Conservation (phyloP, 768 basidiomycete species). For the Boletus pseudo-olivaceus region DNA sequence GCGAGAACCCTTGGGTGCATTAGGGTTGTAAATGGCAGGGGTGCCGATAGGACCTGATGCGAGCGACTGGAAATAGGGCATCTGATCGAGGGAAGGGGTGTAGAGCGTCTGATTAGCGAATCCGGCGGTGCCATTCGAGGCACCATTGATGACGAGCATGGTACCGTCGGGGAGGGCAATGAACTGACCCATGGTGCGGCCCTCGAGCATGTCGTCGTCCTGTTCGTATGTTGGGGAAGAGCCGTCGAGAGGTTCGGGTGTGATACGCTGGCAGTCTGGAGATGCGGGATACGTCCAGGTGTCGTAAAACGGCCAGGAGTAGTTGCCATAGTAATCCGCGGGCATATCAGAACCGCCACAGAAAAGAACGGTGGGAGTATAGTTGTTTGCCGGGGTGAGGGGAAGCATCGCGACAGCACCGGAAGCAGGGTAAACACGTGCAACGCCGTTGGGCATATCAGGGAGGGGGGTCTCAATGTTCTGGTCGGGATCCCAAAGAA, state of each 20-base stretch:
- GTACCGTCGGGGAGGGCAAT: conserved; percentile 77
- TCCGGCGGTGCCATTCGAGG: conserved; percentile 81
- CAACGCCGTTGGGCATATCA: conserved; percentile 67
- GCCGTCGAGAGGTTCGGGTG: conserved; percentile 76
- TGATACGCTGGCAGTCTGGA: conserved; percentile 75
- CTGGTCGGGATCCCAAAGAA: conserved; percentile 48
- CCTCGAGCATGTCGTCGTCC: conserved; percentile 73
- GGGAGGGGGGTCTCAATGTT: conserved; percentile 65
- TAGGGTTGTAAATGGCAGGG: conserved; percentile 84
- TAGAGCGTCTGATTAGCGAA: conserved; percentile 58
- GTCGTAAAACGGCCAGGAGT: conserved; percentile 66
- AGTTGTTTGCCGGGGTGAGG: conserved; percentile 85
- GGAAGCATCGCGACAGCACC: conserved; percentile 89
- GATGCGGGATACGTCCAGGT: conserved; percentile 73
- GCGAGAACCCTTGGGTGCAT: conserved; percentile 61
- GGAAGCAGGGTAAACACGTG: conserved; percentile 86
- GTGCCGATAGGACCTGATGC: conserved; percentile 75
- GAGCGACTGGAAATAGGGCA: conserved; percentile 72
- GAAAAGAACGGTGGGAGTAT: conserved; percentile 79
- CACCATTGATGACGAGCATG: conserved; percentile 82
- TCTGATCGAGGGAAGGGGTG: conserved; percentile 40
- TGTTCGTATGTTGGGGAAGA: conserved; percentile 56
- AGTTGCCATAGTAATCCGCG: conserved; percentile 71
- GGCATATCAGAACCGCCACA: conserved; percentile 87
- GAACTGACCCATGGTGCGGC: conserved; percentile 90